phyloP scores from a whole-genome alignment of 164 flowering plant species.

The Nymphaea thermarum region DNA sequence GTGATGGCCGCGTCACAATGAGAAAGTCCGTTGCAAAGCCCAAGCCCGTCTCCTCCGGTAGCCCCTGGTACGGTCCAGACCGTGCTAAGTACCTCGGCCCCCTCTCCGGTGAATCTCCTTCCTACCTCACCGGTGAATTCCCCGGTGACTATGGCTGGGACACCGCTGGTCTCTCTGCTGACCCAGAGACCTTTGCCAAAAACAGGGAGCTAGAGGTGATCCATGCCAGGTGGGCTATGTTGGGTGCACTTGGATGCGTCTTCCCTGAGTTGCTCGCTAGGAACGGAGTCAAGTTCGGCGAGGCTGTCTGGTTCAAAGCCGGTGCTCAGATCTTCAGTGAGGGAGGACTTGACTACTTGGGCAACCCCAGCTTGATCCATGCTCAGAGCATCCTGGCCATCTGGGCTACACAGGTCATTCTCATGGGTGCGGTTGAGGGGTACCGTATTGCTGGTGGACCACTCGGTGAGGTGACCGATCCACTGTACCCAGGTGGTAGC shows the following conservation, averaged over 20 bases:
- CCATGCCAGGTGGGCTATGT: constrained; percentile 26
- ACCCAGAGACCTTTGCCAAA: constrained; percentile 37
- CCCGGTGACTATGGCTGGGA: constrained; percentile 48
- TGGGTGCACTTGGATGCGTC: constrained; percentile 32
- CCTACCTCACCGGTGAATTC: constrained; percentile 33
- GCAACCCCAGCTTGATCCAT: constrained; percentile 41
- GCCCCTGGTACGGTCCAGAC: constrained; percentile 24
- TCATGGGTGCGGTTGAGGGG: constrained; percentile 33
- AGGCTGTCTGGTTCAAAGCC: constrained; percentile 47
- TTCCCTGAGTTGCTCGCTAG: constrained; percentile 33
- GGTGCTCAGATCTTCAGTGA: constrained; percentile 41
- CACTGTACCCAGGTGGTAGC: constrained; percentile 29
- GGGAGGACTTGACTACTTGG: constrained; percentile 40
- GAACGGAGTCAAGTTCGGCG: constrained; percentile 37
- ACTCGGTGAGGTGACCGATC: constrained; percentile 25
- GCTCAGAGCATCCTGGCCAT: constrained; percentile 38
- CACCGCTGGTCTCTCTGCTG: constrained; percentile 42
- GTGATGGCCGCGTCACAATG: constrained; percentile 28
- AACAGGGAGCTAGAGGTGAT: constrained; percentile 27
- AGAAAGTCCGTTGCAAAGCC: constrained; percentile 15
- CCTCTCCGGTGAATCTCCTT: constrained; percentile 24
- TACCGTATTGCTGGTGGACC: constrained; percentile 38
- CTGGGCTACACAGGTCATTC: constrained; percentile 24
- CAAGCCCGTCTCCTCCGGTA: constrained; percentile 12
- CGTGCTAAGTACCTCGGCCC: constrained; percentile 25